A percentile compares a stretch with the other conserved stretches of the same genome.
These are phyloP conservation scores for Mrakia frigida DNA, from an alignment of 768 basidiomycete species.

Conservation along the genomic window DNA sequence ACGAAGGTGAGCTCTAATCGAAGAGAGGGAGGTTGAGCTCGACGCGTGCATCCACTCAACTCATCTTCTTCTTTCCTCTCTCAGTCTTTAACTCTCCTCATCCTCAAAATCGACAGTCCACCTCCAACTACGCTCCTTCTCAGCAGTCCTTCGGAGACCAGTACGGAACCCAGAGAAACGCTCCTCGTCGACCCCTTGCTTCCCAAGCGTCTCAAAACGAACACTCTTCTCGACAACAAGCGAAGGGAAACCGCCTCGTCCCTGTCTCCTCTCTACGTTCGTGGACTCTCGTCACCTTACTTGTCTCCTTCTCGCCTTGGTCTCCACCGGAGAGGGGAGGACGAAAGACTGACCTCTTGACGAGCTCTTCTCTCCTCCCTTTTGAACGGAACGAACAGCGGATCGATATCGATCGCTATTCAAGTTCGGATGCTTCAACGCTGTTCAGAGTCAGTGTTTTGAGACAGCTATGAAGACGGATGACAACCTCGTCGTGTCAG, in stretches of 20 bases:
- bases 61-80: background rate
- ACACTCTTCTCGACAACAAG: background rate
- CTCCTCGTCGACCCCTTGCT: background rate
- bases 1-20: background rate
- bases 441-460: constrained; percentile 62
- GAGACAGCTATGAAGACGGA: constrained; percentile 53
- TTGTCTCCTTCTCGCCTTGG: background rate
- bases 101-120: background rate
- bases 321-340: background rate
- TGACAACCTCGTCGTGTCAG: constrained; percentile 45
- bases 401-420: constrained; percentile 74
- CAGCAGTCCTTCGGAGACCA: background rate
- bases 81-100: background rate
- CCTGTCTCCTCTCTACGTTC: constrained; percentile 13
- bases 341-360: too few relatives aligned
- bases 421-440: constrained; percentile 87
- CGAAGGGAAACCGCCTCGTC: background rate
- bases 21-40: background rate
- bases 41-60: background rate
- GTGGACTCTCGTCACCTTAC: background rate
- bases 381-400: constrained; percentile 55
- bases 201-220: background rate
- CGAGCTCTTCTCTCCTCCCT: background rate
- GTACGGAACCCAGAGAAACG: background rate
- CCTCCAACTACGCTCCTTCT: background rate